These are phyloP conservation scores for Spongiforma sp. DNA, from an alignment of 1,284 basidiomycete genomes.

Conservation along the genomic window DNA sequence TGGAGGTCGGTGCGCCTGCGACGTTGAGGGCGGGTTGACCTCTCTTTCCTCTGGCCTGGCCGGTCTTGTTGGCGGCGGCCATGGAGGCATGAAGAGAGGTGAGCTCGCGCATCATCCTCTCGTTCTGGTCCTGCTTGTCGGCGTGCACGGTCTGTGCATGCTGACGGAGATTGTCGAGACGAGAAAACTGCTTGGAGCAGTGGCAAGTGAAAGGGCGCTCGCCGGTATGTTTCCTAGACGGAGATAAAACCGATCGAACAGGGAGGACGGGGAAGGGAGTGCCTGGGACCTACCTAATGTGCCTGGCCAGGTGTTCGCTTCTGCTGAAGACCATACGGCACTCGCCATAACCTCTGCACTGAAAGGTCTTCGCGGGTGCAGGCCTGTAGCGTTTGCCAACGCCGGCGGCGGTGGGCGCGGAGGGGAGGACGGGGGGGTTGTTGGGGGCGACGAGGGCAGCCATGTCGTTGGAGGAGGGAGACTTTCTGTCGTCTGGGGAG, in stretches of 20 bases:
- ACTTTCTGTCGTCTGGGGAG: conserved; percentile 1
- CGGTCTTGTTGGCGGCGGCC: conserved; percentile 70
- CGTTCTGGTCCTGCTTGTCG: conserved; percentile 88
- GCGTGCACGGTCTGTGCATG: conserved; percentile 97
- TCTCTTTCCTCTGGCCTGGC: conserved; percentile 50
- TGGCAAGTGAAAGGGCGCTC: conserved; percentile 96
- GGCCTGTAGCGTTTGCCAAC: conserved; percentile 73
- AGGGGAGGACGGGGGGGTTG: conserved; percentile 26
- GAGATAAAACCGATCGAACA: conserved; percentile 28
- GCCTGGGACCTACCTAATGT: conserved; percentile 76
- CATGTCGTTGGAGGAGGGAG: conserved; percentile 27
- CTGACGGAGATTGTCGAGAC: conserved; percentile 95
- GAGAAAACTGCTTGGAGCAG: conserved; percentile 94
- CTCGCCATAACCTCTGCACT: conserved; percentile 93
- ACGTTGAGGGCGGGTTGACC: conserved; percentile 24
- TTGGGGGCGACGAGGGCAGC: conserved; percentile 34
- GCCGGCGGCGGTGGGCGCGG: conserved; percentile 15
- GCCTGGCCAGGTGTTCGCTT: conserved; percentile 94
- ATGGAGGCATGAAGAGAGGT: conserved; percentile 87
- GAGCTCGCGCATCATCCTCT: conserved; percentile 90
- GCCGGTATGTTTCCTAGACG: conserved; percentile 90
- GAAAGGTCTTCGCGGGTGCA: conserved; percentile 89
- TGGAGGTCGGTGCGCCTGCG: not conserved
- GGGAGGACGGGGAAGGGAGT: conserved; percentile 19
- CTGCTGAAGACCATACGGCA: conserved; percentile 97